These are phyloP conservation scores for Kwoniella mangroviensis DNA, from an alignment of 768 basidiomycete genomes.

Conservation along the genomic window DNA sequence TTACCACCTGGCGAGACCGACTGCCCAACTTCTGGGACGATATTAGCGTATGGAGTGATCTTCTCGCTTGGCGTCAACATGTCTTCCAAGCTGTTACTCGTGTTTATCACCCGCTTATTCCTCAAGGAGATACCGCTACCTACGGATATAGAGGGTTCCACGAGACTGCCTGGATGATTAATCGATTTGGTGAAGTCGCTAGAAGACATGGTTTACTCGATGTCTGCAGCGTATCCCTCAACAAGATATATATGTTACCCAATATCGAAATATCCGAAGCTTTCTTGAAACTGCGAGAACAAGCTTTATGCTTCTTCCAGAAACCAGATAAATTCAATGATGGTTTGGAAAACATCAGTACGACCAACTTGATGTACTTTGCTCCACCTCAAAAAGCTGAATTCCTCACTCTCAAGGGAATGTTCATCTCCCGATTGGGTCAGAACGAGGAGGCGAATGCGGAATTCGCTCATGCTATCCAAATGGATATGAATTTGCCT, in stretches of 20 bases:
- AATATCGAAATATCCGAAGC: conserved; percentile 99
- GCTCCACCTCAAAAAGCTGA: conserved; percentile 92
- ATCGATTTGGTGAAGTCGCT: conserved; percentile 97
- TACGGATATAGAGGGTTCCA: conserved; percentile 96
- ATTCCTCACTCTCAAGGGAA: conserved; percentile 96
- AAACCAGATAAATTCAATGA: conserved; percentile 90
- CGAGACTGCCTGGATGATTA: conserved; percentile 99
- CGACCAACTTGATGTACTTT: conserved; percentile 98
- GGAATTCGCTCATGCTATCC: conserved; percentile 93
- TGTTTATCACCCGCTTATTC: conserved; percentile 88
- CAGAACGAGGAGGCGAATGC: conserved; percentile 86
- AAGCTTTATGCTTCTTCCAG: conserved; percentile 97
- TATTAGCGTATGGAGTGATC: conserved; percentile 97
- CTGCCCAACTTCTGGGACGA: conserved; percentile 95
- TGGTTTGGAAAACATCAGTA: conserved; percentile 97
- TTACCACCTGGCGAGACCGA: conserved; percentile 95
- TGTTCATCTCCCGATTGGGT: conserved; percentile 90
- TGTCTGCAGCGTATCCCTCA: conserved; percentile 90
- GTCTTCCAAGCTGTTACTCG: conserved; percentile 97
- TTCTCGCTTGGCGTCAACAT: conserved; percentile 99
- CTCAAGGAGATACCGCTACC: conserved; percentile 59
- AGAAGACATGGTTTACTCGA: conserved; percentile 95
- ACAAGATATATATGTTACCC: conserved; percentile 96
- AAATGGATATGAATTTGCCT: conserved; percentile 89
- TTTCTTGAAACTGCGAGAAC: conserved; percentile 96